These are phyloP conservation scores for Sisymbrium irio DNA, from an alignment of 345 rosid genomes.

Conservation along the genomic window DNA sequence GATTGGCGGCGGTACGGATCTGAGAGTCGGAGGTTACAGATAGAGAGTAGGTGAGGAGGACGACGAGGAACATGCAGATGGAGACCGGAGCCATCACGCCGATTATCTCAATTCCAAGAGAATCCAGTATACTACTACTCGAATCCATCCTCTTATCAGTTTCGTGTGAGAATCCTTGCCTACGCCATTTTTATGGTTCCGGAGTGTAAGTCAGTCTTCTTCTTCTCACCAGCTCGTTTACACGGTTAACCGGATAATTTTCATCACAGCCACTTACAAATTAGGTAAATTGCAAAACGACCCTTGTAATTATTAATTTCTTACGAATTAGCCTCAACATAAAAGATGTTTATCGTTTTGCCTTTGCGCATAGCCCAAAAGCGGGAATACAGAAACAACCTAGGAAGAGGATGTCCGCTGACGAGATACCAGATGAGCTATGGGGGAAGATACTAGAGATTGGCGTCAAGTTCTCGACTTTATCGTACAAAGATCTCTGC, in stretches of 20 bases:
- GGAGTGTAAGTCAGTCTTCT: too few relatives aligned
- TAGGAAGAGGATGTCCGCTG: constrained; percentile 31
- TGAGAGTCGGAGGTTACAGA: constrained; percentile 57
- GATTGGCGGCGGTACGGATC: constrained; percentile 92
- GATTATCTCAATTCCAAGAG: constrained; percentile 83
- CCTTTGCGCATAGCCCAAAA: neutral
- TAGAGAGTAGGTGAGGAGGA: constrained; percentile 84
- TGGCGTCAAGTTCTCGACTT: constrained; percentile 44
- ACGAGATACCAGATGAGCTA: constrained; percentile 71
- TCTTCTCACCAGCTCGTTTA: neutral
- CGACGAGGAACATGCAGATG: constrained; percentile 89
- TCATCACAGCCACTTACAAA: neutral
- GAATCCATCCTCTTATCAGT: constrained; percentile 46
- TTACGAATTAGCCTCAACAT: neutral
- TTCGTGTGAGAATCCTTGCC: neutral
- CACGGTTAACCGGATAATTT: neutral
- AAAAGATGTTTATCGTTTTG: neutral
- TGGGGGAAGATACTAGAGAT: constrained; percentile 65
- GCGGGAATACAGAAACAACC: neutral
- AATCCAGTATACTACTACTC: constrained; percentile 65
- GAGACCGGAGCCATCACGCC: constrained; percentile 97
- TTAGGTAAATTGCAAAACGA: neutral
- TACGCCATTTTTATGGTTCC: too few relatives aligned
- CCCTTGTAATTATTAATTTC: neutral
- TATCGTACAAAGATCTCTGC: constrained; percentile 69